Conservation (phyloP, 2,329 filamentous ascomycete species). For the Ambrosiella beaveri region DNA sequence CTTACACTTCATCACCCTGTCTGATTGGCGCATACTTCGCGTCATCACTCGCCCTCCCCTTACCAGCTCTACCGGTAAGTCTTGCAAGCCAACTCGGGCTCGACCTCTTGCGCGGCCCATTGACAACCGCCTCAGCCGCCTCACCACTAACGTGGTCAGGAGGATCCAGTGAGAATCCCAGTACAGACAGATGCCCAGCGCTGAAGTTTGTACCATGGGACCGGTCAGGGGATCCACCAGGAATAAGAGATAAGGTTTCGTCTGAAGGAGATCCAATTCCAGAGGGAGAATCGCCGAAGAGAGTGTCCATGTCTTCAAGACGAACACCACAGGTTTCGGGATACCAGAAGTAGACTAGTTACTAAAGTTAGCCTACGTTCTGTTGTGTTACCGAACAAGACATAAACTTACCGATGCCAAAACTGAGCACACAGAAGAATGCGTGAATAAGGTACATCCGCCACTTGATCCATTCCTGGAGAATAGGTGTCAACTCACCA, state of each 20-base stretch:
- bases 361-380: neutral
- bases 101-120: neutral
- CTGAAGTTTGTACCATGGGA: slow-evolving; percentile 43
- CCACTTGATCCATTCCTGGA: slow-evolving; percentile 88
- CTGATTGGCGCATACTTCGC: slow-evolving; percentile 24
- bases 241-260: slow-evolving; percentile 70
- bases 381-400: neutral
- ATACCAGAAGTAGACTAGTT: slow-evolving; percentile 83
- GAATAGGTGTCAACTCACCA: slow-evolving; percentile 80
- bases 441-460: slow-evolving; percentile 87
- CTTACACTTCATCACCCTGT: slow-evolving; percentile 22
- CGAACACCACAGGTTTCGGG: slow-evolving; percentile 91
- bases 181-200: slow-evolving; percentile 40
- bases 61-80: slow-evolving; percentile 23
- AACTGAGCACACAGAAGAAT: slow-evolving; percentile 90
- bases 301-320: slow-evolving; percentile 85
- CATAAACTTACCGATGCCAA: slow-evolving; percentile 68
- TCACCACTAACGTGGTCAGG: slow-evolving; percentile 37
- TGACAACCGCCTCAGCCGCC: neutral
- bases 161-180: slow-evolving; percentile 58
- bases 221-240: slow-evolving; percentile 48
- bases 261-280: slow-evolving; percentile 55
- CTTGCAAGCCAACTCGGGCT: slow-evolving; percentile 31
- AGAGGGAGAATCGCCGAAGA: slow-evolving; percentile 88
- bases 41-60: slow-evolving; percentile 19